Base-by-base conservation (phyloP, 2,329 filamentous ascomycete genomes). In the Arthrobotrys conoides region DNA sequence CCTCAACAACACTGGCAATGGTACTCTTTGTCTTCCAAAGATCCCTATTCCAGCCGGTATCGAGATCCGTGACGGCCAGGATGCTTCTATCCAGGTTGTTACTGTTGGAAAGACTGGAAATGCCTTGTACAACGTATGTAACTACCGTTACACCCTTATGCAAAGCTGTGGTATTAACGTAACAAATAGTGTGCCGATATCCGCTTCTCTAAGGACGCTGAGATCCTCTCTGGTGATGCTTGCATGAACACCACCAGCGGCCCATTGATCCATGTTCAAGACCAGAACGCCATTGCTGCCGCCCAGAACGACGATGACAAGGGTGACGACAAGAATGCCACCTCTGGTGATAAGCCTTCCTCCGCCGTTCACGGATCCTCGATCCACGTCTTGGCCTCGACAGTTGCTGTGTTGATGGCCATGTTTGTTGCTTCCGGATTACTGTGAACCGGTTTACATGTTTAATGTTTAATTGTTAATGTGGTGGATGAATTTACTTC, bases 21-120 rank as follows among this genome's bases (percentile, higher is more conserved):
- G 91, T 57, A 86, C 87, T 57, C 90, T 93, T 82, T 94, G 92
- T 84, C 82, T 93, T 12, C 88, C 89, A 8, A 84, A 87, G 79
- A 85, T 94, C 14, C 83, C 84, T 33, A 84, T 91, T 3, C 89
- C 90, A 5, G 81, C 83, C 18, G 85, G 85, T 5, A 80, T 89
- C 24, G 86, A 86, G 61, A 84, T 90, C 44, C 83, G 83, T 24
- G 89, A 92, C 44, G 92, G 91, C 49, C 87, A 88, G 80, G 86
- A 88, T 59, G 91, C 88, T 14, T 91, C 89, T 36, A 85, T 94
- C 70, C 92, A 93, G 85, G 89, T 94, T 65, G 87, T 93, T 41
- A 91, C 89, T 3, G 86, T 89, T 57, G 90, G 89, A 30, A 86
- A 88, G 22, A 86, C 85, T 3, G 88, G 86, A 20, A 87, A 86